Evolutionary conservation across 371 early-diverging fungal genomes (phyloP), one percentile per base, ranked within the genome.

Genomic region (Saksenaea oblongispora): DNA sequence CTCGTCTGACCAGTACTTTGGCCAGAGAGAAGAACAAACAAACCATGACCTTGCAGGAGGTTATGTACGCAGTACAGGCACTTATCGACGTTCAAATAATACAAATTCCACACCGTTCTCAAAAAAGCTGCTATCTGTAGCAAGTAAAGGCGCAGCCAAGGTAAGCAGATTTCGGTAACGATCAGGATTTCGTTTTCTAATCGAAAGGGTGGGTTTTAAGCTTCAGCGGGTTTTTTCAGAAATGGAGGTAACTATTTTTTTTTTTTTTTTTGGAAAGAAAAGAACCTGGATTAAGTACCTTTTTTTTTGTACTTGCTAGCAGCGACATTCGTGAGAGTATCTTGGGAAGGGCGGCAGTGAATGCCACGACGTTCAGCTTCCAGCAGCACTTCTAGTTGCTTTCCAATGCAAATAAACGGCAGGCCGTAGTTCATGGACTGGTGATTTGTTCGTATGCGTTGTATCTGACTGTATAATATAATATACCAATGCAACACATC

Each of bases 1-100:
- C 42, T 91, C 91, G 27, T 87, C 89, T 14, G 87, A 82, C 54
- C 92, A 90, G 56, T 93, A 91, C 70, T 92, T 92, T 78, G 90
- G 88, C 8, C 76, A 88, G 55, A 58, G 36, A 9, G 54, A 70
- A 56, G 34, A 42, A 7, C 34, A 31, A 5, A 26, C 15, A 13
- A 37, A 31, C 4, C 59, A 65, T 55, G 62, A 62, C 28, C 26
- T 63, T 27, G 36, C 59, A 2, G 65, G 65, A 41, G 65, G 65
- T 9, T 69, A 65, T 54, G 44, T 62, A 8, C 60, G 56, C n/a
- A 24, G 57, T 22, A 67, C 44, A 35, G 65, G 63, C 27, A 64
- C 62, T 27, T 69, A 65, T 47, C 55, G 54, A 34, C 54, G 37
- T 3, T 15, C 53, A 14, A 39, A 41, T 2, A 36, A 22, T 34